A percentile compares a stretch with the other conserved stretches of the same genome.
Conservation (phyloP, 495 filamentous ascomycete genomes). For the Beverwykella pulmonaria region DNA sequence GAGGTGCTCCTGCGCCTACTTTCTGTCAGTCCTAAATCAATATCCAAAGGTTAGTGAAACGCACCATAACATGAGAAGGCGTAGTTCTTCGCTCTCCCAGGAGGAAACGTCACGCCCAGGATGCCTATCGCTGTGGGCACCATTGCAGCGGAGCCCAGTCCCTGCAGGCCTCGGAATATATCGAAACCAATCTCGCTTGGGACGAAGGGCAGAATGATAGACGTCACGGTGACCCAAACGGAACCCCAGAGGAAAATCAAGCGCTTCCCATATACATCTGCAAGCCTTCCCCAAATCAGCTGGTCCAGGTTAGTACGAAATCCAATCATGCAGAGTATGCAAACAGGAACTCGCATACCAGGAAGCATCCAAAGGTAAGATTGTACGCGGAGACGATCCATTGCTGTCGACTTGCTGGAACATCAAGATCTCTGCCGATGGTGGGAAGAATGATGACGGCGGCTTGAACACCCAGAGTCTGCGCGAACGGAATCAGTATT, state of each 20-base stretch:
- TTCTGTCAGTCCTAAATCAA: background rate
- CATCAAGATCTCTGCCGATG: conserved; percentile 56
- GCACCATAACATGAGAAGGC: conserved; percentile 51
- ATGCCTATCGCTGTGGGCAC: conserved; percentile 62
- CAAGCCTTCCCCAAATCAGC: conserved; percentile 44
- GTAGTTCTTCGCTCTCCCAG: conserved; percentile 66
- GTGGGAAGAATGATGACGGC: conserved; percentile 65
- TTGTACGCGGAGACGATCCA: conserved; percentile 66
- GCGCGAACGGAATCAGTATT: background rate
- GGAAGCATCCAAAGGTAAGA: conserved; percentile 44
- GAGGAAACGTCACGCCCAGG: conserved; percentile 61
- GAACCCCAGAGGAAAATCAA: conserved; percentile 46
- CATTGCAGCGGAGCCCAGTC: conserved; percentile 45
- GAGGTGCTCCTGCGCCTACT: conserved; percentile 40
- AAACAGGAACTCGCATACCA: conserved; percentile 26
- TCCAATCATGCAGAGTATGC: background rate
- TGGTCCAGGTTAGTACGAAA: background rate
- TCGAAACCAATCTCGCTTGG: conserved; percentile 47
- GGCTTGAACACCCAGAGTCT: conserved; percentile 63
- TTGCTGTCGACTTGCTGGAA: conserved; percentile 61
- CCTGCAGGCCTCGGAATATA: conserved; percentile 46
- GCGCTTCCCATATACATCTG: conserved; percentile 46
- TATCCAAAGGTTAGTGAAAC: background rate
- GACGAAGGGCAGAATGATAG: conserved; percentile 42
- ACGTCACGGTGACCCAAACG: conserved; percentile 41